Evolutionary conservation across 306 rosid genomes (phyloP), one percentile per base, ranked within the genome.

Genomic region (Acacia melanoxylon): DNA sequence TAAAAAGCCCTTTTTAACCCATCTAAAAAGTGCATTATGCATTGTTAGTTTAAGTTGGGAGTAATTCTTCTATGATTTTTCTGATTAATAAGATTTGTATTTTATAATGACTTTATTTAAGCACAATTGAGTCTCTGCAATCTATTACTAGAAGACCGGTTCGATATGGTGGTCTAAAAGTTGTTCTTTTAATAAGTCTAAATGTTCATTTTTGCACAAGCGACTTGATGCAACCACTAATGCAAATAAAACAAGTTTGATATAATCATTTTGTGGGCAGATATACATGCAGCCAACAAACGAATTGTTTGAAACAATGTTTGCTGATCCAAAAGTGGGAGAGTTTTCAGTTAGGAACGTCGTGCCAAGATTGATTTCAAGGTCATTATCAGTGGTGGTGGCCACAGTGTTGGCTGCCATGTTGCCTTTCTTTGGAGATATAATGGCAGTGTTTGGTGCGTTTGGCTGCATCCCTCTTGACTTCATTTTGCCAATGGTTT

Each of bases 401-500:
- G 97, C 90, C 4, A 90, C 97, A 7, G 10, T 76, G 13, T 80
- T 92, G 4, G 97, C 97, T 35, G 90, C 98, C 12, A 92, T 94
- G 98, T 42, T 94, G 40, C 97, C 98, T 58, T 92, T 94, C 89
- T 91, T 94, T 82, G 85, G 93, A 16, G 98, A 94, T 81, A 79
- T 94, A 76, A 88, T 85, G 92, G 92, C 98, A 22, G 41, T 94
- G 75, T 83, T 94, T 59, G 97, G 97, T 19, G 92, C 97, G 73
- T 89, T 94, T 82, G 98, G 93, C 17, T 90, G 66, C 89, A 87
- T 94, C 75, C 98, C 98, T 80, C 85, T 92, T 6, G 94, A 92
- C 81, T 91, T 90, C 79, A 92, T 94, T 41, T 85, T 94, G 81
- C 98, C 98, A 7, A 94, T 92, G 97, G 29, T 92, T 35, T 86